Evolutionary conservation across 116 monocot genomes (phyloP).

Genomic region (Papilionanthe hybrid): DNA sequence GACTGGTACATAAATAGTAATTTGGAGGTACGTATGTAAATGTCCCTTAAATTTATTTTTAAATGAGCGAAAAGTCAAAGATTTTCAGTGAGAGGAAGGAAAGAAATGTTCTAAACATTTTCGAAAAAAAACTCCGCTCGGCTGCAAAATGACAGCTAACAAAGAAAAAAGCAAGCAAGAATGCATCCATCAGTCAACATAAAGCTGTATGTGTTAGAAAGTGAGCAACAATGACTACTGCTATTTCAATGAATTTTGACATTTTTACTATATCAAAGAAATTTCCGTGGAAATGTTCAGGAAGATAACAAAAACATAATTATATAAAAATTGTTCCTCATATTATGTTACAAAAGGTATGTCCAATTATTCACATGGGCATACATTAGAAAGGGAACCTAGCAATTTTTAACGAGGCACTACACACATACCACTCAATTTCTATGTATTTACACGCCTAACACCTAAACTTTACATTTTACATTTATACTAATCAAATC

Average conservation of each 20-base stretch:
- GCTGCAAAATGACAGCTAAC: background rate
- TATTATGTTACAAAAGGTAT: background rate
- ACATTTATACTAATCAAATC: too few species aligned
- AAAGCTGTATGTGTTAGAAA: conserved; percentile 1
- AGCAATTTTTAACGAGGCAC: too few species aligned
- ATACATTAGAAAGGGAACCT: too few species aligned
- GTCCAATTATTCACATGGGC: background rate
- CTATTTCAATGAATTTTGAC: background rate
- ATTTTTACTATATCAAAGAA: background rate
- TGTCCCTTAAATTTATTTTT: background rate
- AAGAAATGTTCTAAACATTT: background rate
- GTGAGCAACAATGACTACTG: background rate
- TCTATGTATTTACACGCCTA: too few species aligned
- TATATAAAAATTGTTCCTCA: background rate
- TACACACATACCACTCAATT: too few species aligned
- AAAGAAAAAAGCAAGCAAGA: background rate
- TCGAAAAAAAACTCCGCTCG: background rate
- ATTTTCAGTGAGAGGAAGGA: background rate
- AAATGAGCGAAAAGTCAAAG: background rate
- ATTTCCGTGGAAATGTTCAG: background rate
- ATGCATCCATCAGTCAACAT: background rate
- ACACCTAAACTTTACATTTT: too few species aligned
- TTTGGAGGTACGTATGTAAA: too few species aligned
- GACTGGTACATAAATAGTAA: too few species aligned
- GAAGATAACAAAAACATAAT: background rate